These are phyloP conservation scores for Wickerhamiella sorbophila DNA, from an alignment of 805 yeast genomes.

Conservation along the genomic window DNA sequence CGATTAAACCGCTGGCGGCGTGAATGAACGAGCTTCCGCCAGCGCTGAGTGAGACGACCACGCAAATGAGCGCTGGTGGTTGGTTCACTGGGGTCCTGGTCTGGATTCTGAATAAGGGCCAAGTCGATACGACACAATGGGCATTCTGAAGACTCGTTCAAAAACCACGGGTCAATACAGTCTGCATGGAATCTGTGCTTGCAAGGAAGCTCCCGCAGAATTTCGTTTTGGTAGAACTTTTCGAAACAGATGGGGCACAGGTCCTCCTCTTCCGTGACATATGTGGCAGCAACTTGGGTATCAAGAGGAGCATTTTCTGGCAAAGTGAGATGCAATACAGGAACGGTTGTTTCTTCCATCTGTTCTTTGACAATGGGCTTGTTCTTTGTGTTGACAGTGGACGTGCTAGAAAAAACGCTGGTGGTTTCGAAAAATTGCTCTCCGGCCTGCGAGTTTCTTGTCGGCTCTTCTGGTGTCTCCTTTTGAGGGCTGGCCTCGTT, in stretches of 20 bases:
- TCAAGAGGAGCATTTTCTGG: not conserved
- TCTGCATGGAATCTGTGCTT: conserved; percentile 72
- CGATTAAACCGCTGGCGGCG: not conserved
- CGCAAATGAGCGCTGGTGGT: not conserved
- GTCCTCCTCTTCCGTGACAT: conserved; percentile 5
- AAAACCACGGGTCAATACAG: conserved; percentile 76
- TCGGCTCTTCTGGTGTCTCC: too few relatives aligned
- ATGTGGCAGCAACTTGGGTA: conserved; percentile 1
- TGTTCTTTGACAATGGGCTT: not conserved
- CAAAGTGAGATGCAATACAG: not conserved
- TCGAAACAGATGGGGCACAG: conserved; percentile 73
- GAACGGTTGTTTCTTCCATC: not conserved
- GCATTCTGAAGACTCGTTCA: conserved; percentile 60
- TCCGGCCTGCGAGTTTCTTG: too few relatives aligned
- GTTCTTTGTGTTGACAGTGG: not conserved
- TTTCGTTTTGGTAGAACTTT: conserved; percentile 44
- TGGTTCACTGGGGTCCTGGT: not conserved
- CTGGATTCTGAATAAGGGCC: not conserved
- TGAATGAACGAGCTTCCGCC: conserved; percentile 1
- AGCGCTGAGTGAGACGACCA: not conserved
- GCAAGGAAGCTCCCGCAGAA: conserved; percentile 54
- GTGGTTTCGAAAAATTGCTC: not conserved
- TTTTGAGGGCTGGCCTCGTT: too few relatives aligned
- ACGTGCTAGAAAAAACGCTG: not conserved
- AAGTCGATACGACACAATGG: conserved; percentile 71